Base-by-base conservation (phyloP, 202 grass and related monocot genomes). In the Digitaria exilis region DNA sequence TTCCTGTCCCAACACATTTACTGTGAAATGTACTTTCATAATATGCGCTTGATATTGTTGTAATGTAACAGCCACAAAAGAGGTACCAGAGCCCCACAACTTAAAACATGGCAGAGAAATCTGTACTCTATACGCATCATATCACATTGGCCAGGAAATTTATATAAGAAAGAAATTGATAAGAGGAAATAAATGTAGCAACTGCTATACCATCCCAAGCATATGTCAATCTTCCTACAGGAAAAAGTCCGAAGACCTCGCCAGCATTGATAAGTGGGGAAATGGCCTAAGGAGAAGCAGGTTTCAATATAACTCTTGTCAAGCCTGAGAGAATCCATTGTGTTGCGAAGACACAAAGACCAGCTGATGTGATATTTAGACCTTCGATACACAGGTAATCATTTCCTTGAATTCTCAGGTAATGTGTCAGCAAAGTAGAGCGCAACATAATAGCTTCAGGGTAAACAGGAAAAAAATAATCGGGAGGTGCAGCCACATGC, bases 401-500 rank as follows among this genome's bases (percentile, higher is more conserved):
- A 85, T 98, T 96, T 89, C 85, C 93, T 92, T 7, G 82, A 90
- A 83, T 65, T 91, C n/a, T n/a, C n/a, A n/a, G n/a, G n/a, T n/a
- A n/a, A n/a, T n/a, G n/a, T n/a, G n/a, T n/a, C n/a, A n/a, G 91
- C 89, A 87, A 98, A 98, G 79, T 98, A 98, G 66, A 98, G 91
- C 17, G 93, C 83, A 75, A 98, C 81, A 74, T 98, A 95, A 74
- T 98, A 98, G 83, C 89, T 94, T n/a, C n/a, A n/a, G n/a, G n/a
- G n/a, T n/a, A n/a, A n/a, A n/a, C n/a, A n/a, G n/a, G n/a, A n/a
- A n/a, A n/a, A n/a, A n/a, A n/a, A n/a, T n/a, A n/a, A n/a, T n/a
- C n/a, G n/a, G n/a, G n/a, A n/a, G n/a, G n/a, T n/a, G n/a, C n/a
- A n/a, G n/a, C n/a, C n/a, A n/a, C n/a, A n/a, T n/a, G n/a, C n/a